phyloP scores from a whole-genome alignment of 148 eudicot genomes.

The Vaccinium darrowii region DNA sequence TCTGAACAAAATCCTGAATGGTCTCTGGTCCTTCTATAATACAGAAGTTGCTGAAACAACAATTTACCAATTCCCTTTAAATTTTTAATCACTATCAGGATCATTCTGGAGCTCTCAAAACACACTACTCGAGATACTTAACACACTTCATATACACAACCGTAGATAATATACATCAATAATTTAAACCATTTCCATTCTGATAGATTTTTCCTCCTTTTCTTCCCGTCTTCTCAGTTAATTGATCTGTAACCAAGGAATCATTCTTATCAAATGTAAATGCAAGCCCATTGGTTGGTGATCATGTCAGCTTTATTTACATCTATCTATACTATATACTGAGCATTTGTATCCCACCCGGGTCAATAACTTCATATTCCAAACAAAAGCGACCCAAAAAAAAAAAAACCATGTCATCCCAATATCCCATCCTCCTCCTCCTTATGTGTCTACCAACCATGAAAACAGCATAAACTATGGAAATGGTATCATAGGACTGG shows the following conservation, averaged over 20 bases:
- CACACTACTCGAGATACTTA: neutral
- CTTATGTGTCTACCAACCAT: no score
- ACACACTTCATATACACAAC: neutral
- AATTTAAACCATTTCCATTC: neutral
- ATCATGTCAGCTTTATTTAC: neutral
- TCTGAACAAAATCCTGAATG: constrained; percentile 79
- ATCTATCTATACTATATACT: no score
- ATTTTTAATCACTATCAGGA: neutral
- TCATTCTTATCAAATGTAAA: neutral
- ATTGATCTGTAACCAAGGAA: neutral
- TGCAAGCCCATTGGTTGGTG: neutral
- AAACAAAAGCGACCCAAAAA: no score
- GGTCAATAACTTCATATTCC: no score
- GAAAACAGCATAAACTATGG: no score
- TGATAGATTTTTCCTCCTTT: neutral
- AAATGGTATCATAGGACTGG: no score
- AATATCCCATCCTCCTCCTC: no score
- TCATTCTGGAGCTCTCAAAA: neutral
- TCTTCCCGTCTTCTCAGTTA: neutral
- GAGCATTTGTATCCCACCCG: no score
- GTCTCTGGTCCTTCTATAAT: constrained; percentile 98
- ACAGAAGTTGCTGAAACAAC: constrained; percentile 65
- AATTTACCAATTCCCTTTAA: neutral
- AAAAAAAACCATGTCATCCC: no score
- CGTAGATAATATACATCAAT: neutral